Base-by-base conservation (phyloP, 2,329 filamentous ascomycete genomes). In the Emericellopsis atlantica region DNA sequence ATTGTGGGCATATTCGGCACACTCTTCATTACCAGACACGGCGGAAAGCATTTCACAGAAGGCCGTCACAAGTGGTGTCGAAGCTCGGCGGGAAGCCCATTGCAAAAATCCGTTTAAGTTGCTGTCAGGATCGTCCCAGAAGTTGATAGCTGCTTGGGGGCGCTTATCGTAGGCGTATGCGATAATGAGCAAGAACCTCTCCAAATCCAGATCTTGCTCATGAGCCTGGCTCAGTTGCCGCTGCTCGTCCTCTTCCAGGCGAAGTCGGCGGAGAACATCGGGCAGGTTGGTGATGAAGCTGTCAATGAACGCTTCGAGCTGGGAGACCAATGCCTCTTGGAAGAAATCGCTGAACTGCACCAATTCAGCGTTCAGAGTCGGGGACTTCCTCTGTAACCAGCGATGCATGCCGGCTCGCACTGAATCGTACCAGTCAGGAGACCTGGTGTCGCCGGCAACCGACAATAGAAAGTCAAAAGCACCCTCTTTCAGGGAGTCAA, bases 31-130 rank as follows among this genome's bases (percentile, higher is more conserved):
- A 40, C 81, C 79, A 0, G 92, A 86, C 37, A 98, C 81, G 2
- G 89, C 83, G 53, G 88, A 84, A 14, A 98, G 69, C 79, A 98
- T 90, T 56, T 96, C 90, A 59, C 92, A 98, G 51, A 96, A 98
- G 11, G 90, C 89, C 45, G 87, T 92, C 44, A 94, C 89, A 21
- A 95, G 74, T n/a, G 92, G 92, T 1, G 93, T 95, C 1, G 93
- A 95, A 45, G 94, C 88, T 51, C 92, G 75, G 50, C 87, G 82
- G 4, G 92, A 95, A n/a, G 89, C 85, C 92, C 92, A 98, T 48
- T 94, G 85, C 56, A 98, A 72, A 56, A 98, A 98, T 0, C 92
- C 92, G 46, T 89, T 85, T 26, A 98, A 67, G 50, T 95, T 95
- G 54, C 88, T 88, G 52, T 98, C 92, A 2, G 84, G 79, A 54